phyloP scores from a whole-genome alignment of 305 asterid genomes.

The Ilex paraguariensis region DNA sequence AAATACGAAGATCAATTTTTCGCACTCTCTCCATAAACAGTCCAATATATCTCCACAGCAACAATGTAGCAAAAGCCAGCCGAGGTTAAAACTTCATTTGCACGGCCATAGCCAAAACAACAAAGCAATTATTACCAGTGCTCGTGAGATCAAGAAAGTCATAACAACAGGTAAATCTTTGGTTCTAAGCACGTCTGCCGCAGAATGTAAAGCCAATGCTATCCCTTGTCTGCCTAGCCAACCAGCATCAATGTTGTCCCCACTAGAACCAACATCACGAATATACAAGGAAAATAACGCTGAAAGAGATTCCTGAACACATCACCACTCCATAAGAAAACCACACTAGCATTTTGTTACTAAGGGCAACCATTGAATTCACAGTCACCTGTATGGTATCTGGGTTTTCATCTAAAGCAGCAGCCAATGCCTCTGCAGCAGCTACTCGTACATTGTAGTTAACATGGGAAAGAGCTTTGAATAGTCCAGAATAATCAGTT shows the following conservation, averaged over 20 bases:
- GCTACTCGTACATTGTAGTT: constrained; percentile 88
- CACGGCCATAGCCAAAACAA: too few relatives aligned
- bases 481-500: constrained; percentile 84
- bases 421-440: constrained; percentile 97
- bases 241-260: constrained; percentile 58
- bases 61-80: too few relatives aligned
- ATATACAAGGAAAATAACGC: constrained; percentile 82
- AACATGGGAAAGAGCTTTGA: constrained; percentile 78
- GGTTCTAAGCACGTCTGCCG: constrained; percentile 89
- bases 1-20: too few relatives aligned
- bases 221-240: constrained; percentile 99
- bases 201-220: constrained; percentile 79
- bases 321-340: constrained; percentile 20
- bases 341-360: constrained; percentile 8
- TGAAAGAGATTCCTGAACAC: constrained; percentile 79
- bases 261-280: constrained; percentile 66
- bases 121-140: constrained; percentile 61
- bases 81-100: too few relatives aligned
- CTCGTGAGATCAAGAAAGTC: constrained; percentile 97
- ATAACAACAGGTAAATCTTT: constrained; percentile 98
- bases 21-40: too few relatives aligned
- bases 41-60: too few relatives aligned
- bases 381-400: constrained; percentile 76
- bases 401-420: constrained; percentile 97
- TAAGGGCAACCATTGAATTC: constrained; percentile 12